A percentile compares a stretch with the other conserved stretches of the same genome.
These are phyloP conservation scores for Friedmanniomyces endolithicus DNA, from an alignment of 495 filamentous ascomycete species.

Conservation along the genomic window DNA sequence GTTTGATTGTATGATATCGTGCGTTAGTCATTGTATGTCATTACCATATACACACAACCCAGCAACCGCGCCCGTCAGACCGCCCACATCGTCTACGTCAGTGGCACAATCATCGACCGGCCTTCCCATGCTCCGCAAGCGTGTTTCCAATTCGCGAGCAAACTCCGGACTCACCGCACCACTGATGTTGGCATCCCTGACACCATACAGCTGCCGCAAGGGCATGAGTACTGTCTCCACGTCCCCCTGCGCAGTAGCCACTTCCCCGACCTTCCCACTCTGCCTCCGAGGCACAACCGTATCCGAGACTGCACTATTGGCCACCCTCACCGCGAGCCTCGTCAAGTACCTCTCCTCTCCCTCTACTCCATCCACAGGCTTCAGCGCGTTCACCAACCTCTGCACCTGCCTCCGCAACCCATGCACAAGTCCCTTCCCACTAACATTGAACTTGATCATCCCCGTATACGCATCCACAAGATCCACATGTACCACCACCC, in stretches of 20 bases:
- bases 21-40: background rate
- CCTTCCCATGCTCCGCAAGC: slow-evolving; percentile 5
- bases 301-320: slow-evolving; percentile 6
- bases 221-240: slow-evolving; percentile 15
- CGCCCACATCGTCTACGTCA: background rate
- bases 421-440: slow-evolving; percentile 25
- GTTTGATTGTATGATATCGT: no score
- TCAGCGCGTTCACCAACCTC: slow-evolving; percentile 23
- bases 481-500: slow-evolving; percentile 30
- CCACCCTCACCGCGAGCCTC: background rate
- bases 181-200: slow-evolving; percentile 8
- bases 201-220: slow-evolving; percentile 12
- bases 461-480: slow-evolving; percentile 33
- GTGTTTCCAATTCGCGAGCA: slow-evolving; percentile 1
- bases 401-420: slow-evolving; percentile 26
- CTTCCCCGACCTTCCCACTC: background rate
- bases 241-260: background rate
- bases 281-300: background rate
- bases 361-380: slow-evolving; percentile 2
- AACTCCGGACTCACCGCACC: slow-evolving; percentile 11
- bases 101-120: background rate
- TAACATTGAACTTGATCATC: slow-evolving; percentile 35
- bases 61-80: background rate
- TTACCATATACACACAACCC: slow-evolving; percentile 14
- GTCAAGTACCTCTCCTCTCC: background rate